phyloP scores from a whole-genome alignment of 352 stramenopile genomes.

The Globisporangium solare region DNA sequence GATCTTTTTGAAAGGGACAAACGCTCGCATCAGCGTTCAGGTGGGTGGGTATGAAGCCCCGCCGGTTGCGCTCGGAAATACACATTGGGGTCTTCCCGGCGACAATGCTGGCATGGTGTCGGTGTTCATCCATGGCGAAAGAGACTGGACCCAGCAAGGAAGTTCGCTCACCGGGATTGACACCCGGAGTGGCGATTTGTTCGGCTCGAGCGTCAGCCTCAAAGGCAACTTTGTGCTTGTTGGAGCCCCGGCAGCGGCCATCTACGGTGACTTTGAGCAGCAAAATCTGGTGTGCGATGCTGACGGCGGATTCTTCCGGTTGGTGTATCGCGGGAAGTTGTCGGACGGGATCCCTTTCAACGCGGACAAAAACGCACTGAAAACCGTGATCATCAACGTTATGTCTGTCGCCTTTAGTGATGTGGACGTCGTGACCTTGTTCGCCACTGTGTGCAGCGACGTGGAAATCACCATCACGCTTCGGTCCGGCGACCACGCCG shows the following conservation, averaged over 20 bases:
- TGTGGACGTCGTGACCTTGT: constrained; percentile 49
- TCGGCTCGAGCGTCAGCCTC: constrained; percentile 71
- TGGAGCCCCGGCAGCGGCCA: constrained; percentile 54
- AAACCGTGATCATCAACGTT: constrained; percentile 41
- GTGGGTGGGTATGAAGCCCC: constrained; percentile 45
- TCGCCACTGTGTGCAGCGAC: constrained; percentile 42
- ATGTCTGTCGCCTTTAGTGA: constrained; percentile 52
- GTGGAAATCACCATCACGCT: constrained; percentile 53
- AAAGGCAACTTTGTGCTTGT: constrained; percentile 46
- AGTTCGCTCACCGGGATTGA: constrained; percentile 46
- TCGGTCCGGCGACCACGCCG: constrained; percentile 48
- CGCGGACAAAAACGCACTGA: constrained; percentile 39
- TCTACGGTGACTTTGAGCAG: constrained; percentile 70
- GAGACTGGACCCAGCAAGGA: constrained; percentile 75
- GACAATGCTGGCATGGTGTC: constrained; percentile 48
- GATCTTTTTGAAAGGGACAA: constrained; percentile 45
- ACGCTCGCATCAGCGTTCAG: constrained; percentile 44
- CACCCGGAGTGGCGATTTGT: constrained; percentile 59
- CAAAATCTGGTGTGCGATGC: constrained; percentile 74
- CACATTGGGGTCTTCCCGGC: constrained; percentile 54
- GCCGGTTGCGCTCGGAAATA: constrained; percentile 24
- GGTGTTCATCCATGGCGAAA: constrained; percentile 63
- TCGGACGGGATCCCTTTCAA: constrained; percentile 63
- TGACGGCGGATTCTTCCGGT: constrained; percentile 57
- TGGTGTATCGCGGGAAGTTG: constrained; percentile 52